Base-by-base conservation (phyloP, 495 filamentous ascomycete species). In the Annulohypoxylon maeteangense region DNA sequence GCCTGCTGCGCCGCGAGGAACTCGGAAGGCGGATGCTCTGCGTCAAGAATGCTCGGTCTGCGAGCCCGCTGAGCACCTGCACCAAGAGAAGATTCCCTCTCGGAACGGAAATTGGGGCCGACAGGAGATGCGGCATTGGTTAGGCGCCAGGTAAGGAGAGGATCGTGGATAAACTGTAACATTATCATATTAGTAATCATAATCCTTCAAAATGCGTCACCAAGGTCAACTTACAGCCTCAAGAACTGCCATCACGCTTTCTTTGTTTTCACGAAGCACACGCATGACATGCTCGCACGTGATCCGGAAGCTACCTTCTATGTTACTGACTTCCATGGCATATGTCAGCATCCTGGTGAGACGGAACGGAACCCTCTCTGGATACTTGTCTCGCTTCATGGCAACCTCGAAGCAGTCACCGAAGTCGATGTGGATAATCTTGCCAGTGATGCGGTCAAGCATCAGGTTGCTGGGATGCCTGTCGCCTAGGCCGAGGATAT, bases 351-450 rank as follows among this genome's bases (percentile, higher is more conserved):
- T 99, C 62, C 95, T 87, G 11, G 95, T 99, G 16, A 99, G 86
- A 36, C 95, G 89, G 92, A 99, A 99, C 2, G 95, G 95, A 63
- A 98, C 95, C 55, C 95, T 87, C 78, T 99, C 95, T 0, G 95
- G 95, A 74, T 98, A 99, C 78, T 99, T 99, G 79, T 99, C 95
- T 59, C 95, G 93, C 81, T 98, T 96, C 94, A 98, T 99, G 45
- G 95, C 95, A 65, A 99, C 94, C 80, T 99, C 95, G 82, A 99
- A 99, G 75, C 95, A 99, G 81, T 99, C 95, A 71, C 95, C 95
- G 70, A 98, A 99, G 83, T 99, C 95, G 70, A 98, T 97, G 78
- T 99, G 95, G 63, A 99, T 90, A 61, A 99, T 93, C 79, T 93
- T 96, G 72, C 95, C 95, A 4, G 94, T 99, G 68, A 95, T 89